Percentiles rank a stretch among this genome's conserved stretches.
These are phyloP conservation scores for Hemileia vastatrix DNA, from an alignment of 1,284 basidiomycete species.

Conservation along the genomic window DNA sequence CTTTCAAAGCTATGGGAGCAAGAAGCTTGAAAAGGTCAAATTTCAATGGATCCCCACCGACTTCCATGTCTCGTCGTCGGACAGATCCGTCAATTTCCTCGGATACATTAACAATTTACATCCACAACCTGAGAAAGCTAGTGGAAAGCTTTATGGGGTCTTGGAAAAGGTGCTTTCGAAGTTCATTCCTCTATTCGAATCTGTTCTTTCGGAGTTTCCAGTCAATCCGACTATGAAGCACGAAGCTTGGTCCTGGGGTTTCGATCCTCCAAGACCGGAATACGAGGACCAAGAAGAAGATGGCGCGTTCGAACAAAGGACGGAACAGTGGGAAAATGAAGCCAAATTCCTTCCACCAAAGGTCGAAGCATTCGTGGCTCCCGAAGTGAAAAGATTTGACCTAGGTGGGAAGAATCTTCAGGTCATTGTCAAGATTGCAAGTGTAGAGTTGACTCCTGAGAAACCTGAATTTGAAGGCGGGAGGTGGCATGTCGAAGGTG, in stretches of 20 bases:
- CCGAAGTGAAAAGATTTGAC: background rate
- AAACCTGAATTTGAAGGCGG: slow-evolving; percentile 47
- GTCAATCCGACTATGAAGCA: slow-evolving; percentile 2
- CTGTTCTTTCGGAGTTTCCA: slow-evolving; percentile 50
- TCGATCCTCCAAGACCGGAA: slow-evolving; percentile 2
- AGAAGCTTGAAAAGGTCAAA: no score
- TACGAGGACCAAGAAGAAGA: slow-evolving; percentile 9
- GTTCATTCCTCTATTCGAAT: slow-evolving; percentile 52
- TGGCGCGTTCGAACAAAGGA: background rate
- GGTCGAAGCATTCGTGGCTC: background rate
- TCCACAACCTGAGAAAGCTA: slow-evolving; percentile 45
- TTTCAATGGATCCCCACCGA: slow-evolving; percentile 51
- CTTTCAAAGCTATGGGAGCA: no score
- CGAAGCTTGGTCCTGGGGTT: background rate
- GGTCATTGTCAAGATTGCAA: slow-evolving; percentile 52
- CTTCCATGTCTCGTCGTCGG: slow-evolving; percentile 46
- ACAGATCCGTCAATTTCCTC: slow-evolving; percentile 41
- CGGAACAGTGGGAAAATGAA: background rate
- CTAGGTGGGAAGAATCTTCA: slow-evolving; percentile 48
- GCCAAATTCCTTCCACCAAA: background rate
- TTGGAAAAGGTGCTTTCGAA: slow-evolving; percentile 46
- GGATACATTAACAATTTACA: slow-evolving; percentile 56
- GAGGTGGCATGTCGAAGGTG: slow-evolving; percentile 54
- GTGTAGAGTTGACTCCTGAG: slow-evolving; percentile 47
- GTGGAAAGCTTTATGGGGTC: slow-evolving; percentile 42